phyloP scores from a whole-genome alignment of 805 yeast genomes.

The Pichia cephalocereana region DNA sequence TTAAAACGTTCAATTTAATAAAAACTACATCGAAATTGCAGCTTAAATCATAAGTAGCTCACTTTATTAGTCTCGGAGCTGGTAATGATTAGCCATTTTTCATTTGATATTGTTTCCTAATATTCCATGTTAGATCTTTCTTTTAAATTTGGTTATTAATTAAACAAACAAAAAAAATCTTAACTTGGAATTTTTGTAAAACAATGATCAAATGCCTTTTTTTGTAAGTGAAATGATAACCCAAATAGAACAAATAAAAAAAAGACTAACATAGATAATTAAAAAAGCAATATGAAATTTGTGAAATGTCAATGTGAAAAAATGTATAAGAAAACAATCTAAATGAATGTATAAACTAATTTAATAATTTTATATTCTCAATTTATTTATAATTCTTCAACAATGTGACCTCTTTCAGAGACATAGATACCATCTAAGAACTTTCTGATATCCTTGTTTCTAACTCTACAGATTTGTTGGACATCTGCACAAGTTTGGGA shows the following conservation, averaged over 20 bases:
- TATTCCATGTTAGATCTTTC: too few relatives aligned
- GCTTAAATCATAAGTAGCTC: slow-evolving; percentile 26
- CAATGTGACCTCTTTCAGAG: slow-evolving; percentile 87
- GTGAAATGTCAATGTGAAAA: background rate
- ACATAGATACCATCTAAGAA: slow-evolving; percentile 99
- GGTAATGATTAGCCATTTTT: slow-evolving; percentile 25
- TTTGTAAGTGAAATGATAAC: too few relatives aligned
- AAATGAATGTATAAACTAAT: background rate
- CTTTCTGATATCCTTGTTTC: slow-evolving; percentile 99
- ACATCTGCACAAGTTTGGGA: slow-evolving; percentile 98
- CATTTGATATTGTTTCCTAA: too few relatives aligned
- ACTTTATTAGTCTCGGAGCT: slow-evolving; percentile 19
- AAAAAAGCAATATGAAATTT: slow-evolving; percentile 2
- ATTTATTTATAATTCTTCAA: slow-evolving; percentile 30
- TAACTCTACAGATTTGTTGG: slow-evolving; percentile 96
- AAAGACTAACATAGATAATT: too few relatives aligned
- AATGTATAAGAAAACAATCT: background rate
- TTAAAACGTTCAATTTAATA: slow-evolving; percentile 4
- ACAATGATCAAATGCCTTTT: too few relatives aligned
- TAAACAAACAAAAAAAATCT: too few relatives aligned
- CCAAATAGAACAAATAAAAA: background rate
- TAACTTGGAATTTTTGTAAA: too few relatives aligned
- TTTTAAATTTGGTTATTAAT: too few relatives aligned
- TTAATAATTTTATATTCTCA: background rate
- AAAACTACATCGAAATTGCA: slow-evolving; percentile 12